These are phyloP conservation scores for Onygenales sp. DNA, from an alignment of 2,329 filamentous ascomycete genomes.

Conservation along the genomic window DNA sequence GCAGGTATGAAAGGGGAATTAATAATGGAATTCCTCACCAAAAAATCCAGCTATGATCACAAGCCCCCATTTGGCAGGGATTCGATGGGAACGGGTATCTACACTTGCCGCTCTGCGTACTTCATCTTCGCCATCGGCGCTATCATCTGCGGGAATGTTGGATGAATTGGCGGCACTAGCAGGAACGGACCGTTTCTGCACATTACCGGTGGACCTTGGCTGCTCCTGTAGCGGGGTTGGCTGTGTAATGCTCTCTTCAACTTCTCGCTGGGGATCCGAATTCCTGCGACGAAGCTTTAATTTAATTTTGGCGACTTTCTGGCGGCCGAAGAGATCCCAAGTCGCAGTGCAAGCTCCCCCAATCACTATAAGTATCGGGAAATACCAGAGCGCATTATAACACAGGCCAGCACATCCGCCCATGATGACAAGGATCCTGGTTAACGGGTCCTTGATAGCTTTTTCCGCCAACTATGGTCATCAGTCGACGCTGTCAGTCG, in stretches of 20 bases:
- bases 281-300: conserved; percentile 13
- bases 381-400: conserved; percentile 68
- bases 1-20: not conserved
- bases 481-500: not conserved
- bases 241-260: conserved; percentile 8
- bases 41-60: conserved; percentile 41
- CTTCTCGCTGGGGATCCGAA: conserved; percentile 7
- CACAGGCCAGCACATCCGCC: conserved; percentile 56
- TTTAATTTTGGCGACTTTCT: conserved; percentile 29
- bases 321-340: conserved; percentile 48
- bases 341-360: conserved; percentile 45
- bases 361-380: conserved; percentile 52
- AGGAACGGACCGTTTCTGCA: conserved; percentile 10
- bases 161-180: conserved; percentile 4
- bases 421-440: conserved; percentile 54
- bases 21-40: conserved; percentile 17
- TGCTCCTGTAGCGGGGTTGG: conserved; percentile 6
- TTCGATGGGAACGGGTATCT: conserved; percentile 9
- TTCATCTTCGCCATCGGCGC: not conserved
- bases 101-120: not conserved
- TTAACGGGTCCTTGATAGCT: conserved; percentile 55
- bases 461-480: conserved; percentile 51
- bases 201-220: not conserved
- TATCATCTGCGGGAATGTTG: not conserved
- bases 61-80: conserved; percentile 11